Evolutionary conservation across 176 grass and related monocot genomes (phyloP).

Genomic region (Zea luxurians): DNA sequence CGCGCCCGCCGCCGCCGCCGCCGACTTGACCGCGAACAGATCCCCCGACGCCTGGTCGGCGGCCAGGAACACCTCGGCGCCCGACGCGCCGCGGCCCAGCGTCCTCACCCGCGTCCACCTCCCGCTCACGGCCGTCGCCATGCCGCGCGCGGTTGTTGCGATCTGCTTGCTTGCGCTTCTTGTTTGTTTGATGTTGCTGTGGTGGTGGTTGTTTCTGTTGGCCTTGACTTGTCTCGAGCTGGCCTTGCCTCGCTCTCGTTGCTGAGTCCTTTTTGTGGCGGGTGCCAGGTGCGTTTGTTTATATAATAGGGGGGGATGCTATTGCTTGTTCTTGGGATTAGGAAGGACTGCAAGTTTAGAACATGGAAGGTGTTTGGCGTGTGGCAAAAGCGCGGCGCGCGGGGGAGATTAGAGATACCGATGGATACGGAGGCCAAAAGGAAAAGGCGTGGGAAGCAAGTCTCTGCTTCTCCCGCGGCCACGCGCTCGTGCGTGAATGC

Average conservation of each 20-base stretch:
- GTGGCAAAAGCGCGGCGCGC: constrained; percentile 23
- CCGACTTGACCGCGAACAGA: constrained; percentile 67
- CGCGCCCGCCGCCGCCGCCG: not conserved
- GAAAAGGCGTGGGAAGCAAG: constrained; percentile 44
- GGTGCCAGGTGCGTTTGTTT: constrained; percentile 22
- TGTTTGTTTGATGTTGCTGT: not conserved
- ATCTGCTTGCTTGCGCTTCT: not conserved
- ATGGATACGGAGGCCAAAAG: not conserved
- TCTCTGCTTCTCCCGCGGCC: not conserved
- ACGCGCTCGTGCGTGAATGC: constrained; percentile 18
- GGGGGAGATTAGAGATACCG: not conserved
- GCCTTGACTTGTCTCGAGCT: not conserved
- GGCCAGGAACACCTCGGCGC: constrained; percentile 62
- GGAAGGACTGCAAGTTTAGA: constrained; percentile 39
- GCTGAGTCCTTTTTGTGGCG: not conserved
- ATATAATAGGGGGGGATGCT: not conserved
- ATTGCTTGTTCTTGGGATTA: not conserved
- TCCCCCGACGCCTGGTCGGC: constrained; percentile 18
- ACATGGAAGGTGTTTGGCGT: constrained; percentile 31
- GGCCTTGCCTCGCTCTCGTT: not conserved
- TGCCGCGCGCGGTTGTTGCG: not conserved
- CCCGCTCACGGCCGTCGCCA: not conserved
- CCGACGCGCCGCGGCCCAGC: constrained; percentile 67
- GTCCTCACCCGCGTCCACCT: constrained; percentile 50
- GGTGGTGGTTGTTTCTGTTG: constrained; percentile 17